Percentiles rank a stretch among this genome's conserved stretches.
phyloP scores from a whole-genome alignment of 306 rosid genomes.

The Myrica gale region DNA sequence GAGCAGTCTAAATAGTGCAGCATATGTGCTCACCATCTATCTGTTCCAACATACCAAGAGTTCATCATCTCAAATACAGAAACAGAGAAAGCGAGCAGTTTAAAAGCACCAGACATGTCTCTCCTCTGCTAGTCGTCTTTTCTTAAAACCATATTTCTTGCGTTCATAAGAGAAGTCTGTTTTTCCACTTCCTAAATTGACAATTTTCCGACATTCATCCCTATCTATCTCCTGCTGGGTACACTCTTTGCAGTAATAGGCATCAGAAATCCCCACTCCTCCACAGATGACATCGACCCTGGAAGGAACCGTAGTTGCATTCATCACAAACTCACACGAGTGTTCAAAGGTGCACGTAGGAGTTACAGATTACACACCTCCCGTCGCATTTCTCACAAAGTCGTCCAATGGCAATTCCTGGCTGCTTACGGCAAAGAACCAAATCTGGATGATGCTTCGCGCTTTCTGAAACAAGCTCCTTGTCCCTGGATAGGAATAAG shows the following conservation, averaged over 20 bases:
- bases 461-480: constrained; percentile 31
- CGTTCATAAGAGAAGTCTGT: constrained; percentile 82
- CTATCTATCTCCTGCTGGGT: constrained; percentile 95
- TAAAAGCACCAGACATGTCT: background rate
- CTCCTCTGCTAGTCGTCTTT: constrained; percentile 42
- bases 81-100: background rate
- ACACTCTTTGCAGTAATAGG: constrained; percentile 83
- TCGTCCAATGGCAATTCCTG: no score
- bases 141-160: constrained; percentile 92
- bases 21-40: background rate
- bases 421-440: no score
- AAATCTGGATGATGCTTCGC: constrained; percentile 89
- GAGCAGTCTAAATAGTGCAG: background rate
- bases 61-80: background rate
- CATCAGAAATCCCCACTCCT: constrained; percentile 88
- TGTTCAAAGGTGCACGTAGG: constrained; percentile 84
- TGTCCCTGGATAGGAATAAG: constrained; percentile 9
- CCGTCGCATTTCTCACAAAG: constrained; percentile 91
- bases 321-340: constrained; percentile 85
- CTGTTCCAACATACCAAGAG: background rate
- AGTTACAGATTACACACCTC: constrained; percentile 81
- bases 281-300: constrained; percentile 89
- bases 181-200: constrained; percentile 84
- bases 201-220: constrained; percentile 93
- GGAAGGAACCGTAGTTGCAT: constrained; percentile 83